Conservation (phyloP, 352 stramenopile species). For the Stramenopiles sp. region DNA sequence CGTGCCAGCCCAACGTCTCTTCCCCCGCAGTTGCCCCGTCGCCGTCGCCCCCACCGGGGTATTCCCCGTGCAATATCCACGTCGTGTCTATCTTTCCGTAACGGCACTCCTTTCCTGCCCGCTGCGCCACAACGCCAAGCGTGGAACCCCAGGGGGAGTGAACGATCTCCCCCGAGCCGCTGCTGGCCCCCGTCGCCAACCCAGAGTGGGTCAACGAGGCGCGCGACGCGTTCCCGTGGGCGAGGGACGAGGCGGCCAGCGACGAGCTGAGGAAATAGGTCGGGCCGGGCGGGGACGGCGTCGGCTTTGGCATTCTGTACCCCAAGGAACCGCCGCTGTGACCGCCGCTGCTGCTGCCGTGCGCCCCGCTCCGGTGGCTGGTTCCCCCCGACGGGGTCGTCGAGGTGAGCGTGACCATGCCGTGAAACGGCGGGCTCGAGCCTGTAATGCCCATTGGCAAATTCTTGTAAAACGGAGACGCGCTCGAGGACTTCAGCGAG, state of each 20-base stretch:
- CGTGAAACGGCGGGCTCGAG: constrained; percentile 4
- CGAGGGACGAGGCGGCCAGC: no score
- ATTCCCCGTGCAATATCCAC: neutral
- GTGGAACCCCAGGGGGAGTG: neutral
- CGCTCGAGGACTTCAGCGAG: neutral
- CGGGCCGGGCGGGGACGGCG: neutral
- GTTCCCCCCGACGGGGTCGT: no score
- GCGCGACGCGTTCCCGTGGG: no score
- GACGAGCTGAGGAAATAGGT: no score
- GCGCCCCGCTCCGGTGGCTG: neutral
- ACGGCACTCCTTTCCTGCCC: neutral
- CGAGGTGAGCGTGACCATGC: neutral
- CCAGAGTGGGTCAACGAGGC: no score
- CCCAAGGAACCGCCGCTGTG: neutral
- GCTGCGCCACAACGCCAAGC: neutral
- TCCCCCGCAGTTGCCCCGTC: neutral
- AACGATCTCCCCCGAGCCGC: no score
- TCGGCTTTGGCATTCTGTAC: neutral
- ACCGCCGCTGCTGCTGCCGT: neutral
- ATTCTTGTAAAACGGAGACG: neutral
- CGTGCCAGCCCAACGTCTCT: no score
- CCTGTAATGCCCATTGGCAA: neutral
- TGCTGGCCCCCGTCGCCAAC: no score
- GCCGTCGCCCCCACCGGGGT: neutral
- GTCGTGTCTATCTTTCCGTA: constrained; percentile 3